Base-by-base conservation (phyloP, 2,329 filamentous ascomycete genomes). In the Fusarium ambrosium region DNA sequence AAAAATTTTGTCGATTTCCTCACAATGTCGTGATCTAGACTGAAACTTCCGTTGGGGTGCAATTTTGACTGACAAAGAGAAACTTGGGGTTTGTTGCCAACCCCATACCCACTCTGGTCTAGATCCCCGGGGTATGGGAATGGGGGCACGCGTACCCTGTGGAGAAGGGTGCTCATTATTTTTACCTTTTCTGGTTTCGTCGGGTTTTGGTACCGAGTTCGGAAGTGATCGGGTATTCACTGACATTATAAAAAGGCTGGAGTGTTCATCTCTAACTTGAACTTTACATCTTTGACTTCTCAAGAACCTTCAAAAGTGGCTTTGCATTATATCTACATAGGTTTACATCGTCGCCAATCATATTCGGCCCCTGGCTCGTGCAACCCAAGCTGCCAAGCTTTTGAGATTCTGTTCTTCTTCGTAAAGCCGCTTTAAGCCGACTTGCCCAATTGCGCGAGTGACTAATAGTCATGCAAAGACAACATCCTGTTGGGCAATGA, bases 141-240 rank as follows among this genome's bases (percentile, higher is more conserved):
- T 53, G 48, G 48, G 48, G 48, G 48, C 10, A 4, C 24, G 11
- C 24, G 48, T 5, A 11, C 18, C 18, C 18, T 29, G 48, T 53
- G 34, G 64, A 13, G 36, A 16, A 16, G 24, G 27, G 58, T 51
- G 20, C 64, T 34, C 64, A 34, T 63, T 56, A 2, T 68, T 58
- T 68, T 68, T 41, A 22, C 64, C 56, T 13, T 48, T 62, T 68
- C 27, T 36, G 13, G 37, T 20, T 4, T 62, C 24, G 13, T 69
- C 48, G 48, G 58, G 32, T 58, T 18, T 51, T 34, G 27, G 3
- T 68, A 45, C 55, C 64, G 45, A 53, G n/a, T 10, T 4, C 11
- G 34, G 36, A 13, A 32, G 39, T 1, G 1, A 32, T 20, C 27
- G 18, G 27, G 27, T 4, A 20, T 13, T n/a, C 32, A 7, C 18